Evolutionary conservation across 1,139 yeast species (phyloP), one percentile per base, ranked within the genome.

Genomic region (Protomyces inouyei): DNA sequence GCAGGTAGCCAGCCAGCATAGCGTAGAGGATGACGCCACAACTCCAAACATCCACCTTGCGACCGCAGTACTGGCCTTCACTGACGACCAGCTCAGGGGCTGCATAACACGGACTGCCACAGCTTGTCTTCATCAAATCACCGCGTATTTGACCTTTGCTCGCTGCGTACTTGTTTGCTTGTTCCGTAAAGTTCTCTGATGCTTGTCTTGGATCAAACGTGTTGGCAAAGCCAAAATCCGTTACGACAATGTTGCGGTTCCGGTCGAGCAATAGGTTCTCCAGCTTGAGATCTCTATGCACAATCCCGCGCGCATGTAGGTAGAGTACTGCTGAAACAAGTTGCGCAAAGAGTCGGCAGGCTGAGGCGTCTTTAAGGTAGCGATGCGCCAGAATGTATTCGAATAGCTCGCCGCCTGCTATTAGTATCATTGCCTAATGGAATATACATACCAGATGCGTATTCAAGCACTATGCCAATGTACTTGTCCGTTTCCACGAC

Each of bases 31-130:
- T 93, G 51, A 95, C 93, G 65, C 98, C 98, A 71, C 96, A 84
- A 0, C 97, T 90, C 98, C 98, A 93, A 55, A 92, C 87, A 75
- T 93, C 98, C 28, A 90, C 97, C 74, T 89, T 91, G 68, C 91
- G 83, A n/a, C 97, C 97, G 70, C 88, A 91, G 74, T 93, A 93
- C 23, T 95, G 93, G 64, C 85, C 82, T 70, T 87, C 92, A 14
- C 95, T 86, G 52, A 92, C 86, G 3, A 93, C 98, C 67, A 93
- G 79, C 75, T 93, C 98, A 0, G 98, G 98, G 2, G 98, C 98
- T 0, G 98, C 98, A 75, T 93, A 93, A 75, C 98, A 92, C 0
- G 98, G 98, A 5, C 97, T 89, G 1, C 99, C 99, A 76, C 99
- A 93, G 57, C 93, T 85, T 0, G 98, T 93, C 74, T 86, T 87